These are phyloP conservation scores for Raphanus hybrid DNA, from an alignment of 441 rosid species.

Conservation along the genomic window DNA sequence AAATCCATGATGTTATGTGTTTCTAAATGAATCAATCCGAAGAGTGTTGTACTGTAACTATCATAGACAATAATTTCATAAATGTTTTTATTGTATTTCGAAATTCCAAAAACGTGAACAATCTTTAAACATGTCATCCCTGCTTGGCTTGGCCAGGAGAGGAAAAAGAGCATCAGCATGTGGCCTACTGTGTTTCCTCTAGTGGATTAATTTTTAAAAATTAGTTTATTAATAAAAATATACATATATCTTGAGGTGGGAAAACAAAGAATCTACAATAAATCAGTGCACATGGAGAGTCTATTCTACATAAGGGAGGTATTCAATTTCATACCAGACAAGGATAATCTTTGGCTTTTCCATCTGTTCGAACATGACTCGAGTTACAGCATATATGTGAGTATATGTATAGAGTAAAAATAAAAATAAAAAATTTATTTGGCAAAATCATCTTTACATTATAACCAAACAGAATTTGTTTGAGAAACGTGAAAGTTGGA, in stretches of 20 bases:
- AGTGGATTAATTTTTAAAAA: not conserved
- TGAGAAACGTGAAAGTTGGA: conserved; percentile 25
- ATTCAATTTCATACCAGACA: conserved; percentile 45
- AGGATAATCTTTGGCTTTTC: conserved; percentile 38
- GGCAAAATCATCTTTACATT: conserved; percentile 1
- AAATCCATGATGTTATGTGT: conserved; percentile 35
- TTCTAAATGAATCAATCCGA: conserved; percentile 38
- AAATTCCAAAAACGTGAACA: conserved; percentile 35
- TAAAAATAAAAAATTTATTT: not conserved
- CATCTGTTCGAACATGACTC: conserved; percentile 39
- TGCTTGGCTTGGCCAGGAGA: conserved; percentile 44
- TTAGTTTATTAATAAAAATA: not conserved
- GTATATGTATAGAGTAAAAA: conserved; percentile 17
- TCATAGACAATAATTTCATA: conserved; percentile 27
- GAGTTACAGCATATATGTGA: conserved; percentile 26
- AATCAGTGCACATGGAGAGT: conserved; percentile 49
- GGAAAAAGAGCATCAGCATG: conserved; percentile 45
- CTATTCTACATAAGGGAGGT: conserved; percentile 41
- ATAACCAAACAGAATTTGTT: conserved; percentile 6
- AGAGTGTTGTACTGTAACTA: conserved; percentile 40
- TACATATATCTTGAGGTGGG: conserved; percentile 27
- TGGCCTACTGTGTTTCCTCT: conserved; percentile 43
- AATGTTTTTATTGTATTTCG: not conserved
- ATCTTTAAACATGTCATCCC: conserved; percentile 42
- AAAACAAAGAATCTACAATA: conserved; percentile 44